Conservation (phyloP, 2,329 filamentous ascomycete genomes). For the Penicillium sp. region DNA sequence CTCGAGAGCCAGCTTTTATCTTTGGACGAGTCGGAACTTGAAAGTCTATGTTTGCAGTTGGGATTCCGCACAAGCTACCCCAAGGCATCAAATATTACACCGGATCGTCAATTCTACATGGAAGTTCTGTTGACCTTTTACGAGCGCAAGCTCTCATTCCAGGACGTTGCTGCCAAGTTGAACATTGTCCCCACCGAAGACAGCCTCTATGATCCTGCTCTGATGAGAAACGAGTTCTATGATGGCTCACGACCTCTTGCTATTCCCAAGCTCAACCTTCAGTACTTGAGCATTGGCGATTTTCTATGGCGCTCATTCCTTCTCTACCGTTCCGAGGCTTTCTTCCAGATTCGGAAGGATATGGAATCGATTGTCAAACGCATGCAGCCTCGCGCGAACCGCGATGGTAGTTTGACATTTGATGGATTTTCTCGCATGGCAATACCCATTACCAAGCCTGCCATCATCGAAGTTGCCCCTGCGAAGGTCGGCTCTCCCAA, state of each 20-base stretch:
- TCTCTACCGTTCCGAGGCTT: conserved; percentile 82
- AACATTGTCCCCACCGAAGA: conserved; percentile 77
- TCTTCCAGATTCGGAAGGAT: conserved; percentile 89
- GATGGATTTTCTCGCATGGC: conserved; percentile 89
- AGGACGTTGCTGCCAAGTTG: conserved; percentile 67
- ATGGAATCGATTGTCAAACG: conserved; percentile 77
- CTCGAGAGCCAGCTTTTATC: conserved; percentile 68
- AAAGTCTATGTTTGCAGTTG: conserved; percentile 62
- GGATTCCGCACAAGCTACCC: conserved; percentile 82
- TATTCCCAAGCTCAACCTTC: conserved; percentile 88
- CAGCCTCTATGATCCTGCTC: conserved; percentile 69
- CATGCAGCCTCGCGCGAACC: conserved; percentile 63
- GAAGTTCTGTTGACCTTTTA: conserved; percentile 71
- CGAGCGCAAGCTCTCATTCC: conserved; percentile 74
- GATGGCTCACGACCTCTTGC: conserved; percentile 82
- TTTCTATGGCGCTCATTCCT: conserved; percentile 95
- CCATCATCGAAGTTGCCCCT: conserved; percentile 79
- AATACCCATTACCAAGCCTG: conserved; percentile 75
- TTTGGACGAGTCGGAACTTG: conserved; percentile 69
- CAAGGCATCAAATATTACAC: conserved; percentile 60
- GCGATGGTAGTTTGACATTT: conserved; percentile 62
- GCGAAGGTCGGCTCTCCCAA: conserved; percentile 75
- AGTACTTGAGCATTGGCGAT: conserved; percentile 90
- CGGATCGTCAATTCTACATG: conserved; percentile 46
- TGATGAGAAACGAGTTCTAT: conserved; percentile 78